Evolutionary conservation across 192 early-diverging fungal species (phyloP), one percentile per base, ranked within the genome.

Genomic region (Coemansia brasiliensis): DNA sequence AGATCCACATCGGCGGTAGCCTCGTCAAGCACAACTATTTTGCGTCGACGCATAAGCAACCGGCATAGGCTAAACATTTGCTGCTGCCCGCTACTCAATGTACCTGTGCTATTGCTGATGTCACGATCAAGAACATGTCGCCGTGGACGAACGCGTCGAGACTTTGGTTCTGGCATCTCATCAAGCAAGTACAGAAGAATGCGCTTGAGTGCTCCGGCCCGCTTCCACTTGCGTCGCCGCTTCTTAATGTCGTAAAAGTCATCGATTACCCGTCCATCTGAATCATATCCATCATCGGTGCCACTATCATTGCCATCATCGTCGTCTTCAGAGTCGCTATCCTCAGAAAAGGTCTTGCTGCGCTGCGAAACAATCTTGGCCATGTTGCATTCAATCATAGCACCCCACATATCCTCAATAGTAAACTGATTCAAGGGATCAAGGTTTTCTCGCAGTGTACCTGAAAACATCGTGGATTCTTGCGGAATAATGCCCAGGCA

Each of bases 401-500:
- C 16, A 0, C 48, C 38, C 63, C 63, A 65, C 48, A 65, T 65
- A 1, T 65, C 54, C n/a, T 65, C 55, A 8, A 52, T 32, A 9
- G 46, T 41, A n/a, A 43, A 65, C 40, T 65, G 39, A 9, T 63
- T 52, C 20, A 88, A 81, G 5, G 88, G 89, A 51, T 91, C 87
- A 40, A 91, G 55, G 63, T 89, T 91, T 46, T 70, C 61, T 2
- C 85, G 72, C 52, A 88, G 59, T 1, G 86, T 77, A 5, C 87
- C 87, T 45, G 65, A 71, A 53, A 89, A 87, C 17, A 89, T 46
- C 2, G 81, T 75, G 2, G 87, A 83, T 26, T 87, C 85, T 61
- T 86, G 85, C 9, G 86, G 84, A 48, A 87, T 85, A 41, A 86
- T 83, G 16, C 82, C 40, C 88, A 82, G 59, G 87, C 88, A 21